phyloP scores from a whole-genome alignment of 176 grass and related monocot genomes.

The Musa troglodytarum region DNA sequence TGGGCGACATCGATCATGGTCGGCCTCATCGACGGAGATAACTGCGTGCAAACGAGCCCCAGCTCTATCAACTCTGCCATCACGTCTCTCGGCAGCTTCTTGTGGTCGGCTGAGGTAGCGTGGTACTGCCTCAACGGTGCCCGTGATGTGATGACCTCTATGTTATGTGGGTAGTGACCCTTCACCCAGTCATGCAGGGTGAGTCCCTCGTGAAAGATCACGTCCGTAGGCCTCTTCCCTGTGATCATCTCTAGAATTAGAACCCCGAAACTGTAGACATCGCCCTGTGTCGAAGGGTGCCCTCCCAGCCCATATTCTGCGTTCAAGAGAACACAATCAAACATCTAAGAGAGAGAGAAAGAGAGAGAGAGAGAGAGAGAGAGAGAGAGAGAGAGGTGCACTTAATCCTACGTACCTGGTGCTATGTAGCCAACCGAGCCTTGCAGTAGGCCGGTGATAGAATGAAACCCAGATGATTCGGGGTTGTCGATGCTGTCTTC shows the following conservation, averaged over 20 bases:
- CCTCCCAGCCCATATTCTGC: constrained; percentile 82
- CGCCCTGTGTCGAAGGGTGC: constrained; percentile 53
- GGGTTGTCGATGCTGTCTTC: not conserved
- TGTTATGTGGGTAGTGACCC: constrained; percentile 53
- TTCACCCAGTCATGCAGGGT: constrained; percentile 78
- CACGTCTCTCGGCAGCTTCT: constrained; percentile 18
- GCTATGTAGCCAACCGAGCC: constrained; percentile 87
- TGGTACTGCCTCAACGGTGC: constrained; percentile 26
- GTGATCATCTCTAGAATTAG: constrained; percentile 69
- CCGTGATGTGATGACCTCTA: constrained; percentile 33
- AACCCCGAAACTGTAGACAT: constrained; percentile 91
- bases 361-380: not conserved
- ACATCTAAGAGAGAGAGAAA: not conserved
- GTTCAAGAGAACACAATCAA: constrained; percentile 2
- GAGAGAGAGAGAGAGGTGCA: not conserved
- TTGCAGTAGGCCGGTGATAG: constrained; percentile 69
- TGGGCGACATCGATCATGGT: constrained; percentile 61
- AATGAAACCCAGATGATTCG: constrained; percentile 6
- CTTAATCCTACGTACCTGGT: constrained; percentile 42
- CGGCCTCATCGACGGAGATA: constrained; percentile 56
- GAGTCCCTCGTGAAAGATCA: constrained; percentile 69
- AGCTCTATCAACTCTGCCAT: constrained; percentile 63
- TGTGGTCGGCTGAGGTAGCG: too few species aligned
- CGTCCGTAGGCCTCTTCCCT: constrained; percentile 73
- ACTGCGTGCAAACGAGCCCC: constrained; percentile 71